Evolutionary conservation across 2,329 filamentous ascomycete species (phyloP), one percentile per base, ranked within the genome.

Genomic region (Sphaceloma murrayae): DNA sequence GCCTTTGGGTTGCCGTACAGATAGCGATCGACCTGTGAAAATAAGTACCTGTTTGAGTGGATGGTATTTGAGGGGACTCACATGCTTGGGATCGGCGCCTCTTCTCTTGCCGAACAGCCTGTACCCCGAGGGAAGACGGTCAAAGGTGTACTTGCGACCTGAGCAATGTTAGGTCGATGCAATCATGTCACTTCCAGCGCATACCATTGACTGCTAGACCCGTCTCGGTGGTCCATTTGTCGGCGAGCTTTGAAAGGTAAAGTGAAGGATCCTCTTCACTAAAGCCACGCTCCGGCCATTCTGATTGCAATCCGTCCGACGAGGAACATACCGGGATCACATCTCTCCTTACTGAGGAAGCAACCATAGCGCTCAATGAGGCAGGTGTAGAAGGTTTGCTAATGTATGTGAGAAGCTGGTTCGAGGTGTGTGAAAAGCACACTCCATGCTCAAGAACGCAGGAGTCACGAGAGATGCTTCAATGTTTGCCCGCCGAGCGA

Each of bases 1-100:
- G 61, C 60, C 5, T 67, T 66, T 5, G 73, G 74, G 54, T 80
- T 74, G 0, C 77, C 77, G 45, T 66, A 78, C 0, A 79, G 58
- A 45, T 72, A 77, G 39, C 68, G 67, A 54, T 78, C 76, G 6
- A 45, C 17, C 40, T 43, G 17, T 16, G 6, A 3, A 8, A 9
- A 13, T 43, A n/a, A 43, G 19, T 22, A n/a, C n/a, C 11, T 24
- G 16, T 2, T 5, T 13, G 3, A 11, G 34, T 26, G 11, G 4
- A 27, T 2, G 18, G 17, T 33, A 29, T 7, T 11, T 16, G 8
- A 14, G 29, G 13, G 13, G n/a, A 3, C 29, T 32, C 13, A 67
- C 53, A 55, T 73, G 56, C 14, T 49, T 52, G 3, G 43, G 45
- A 11, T 49, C 24, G 3, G 40, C 58, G 2, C 53, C 62, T n/a